Evolutionary conservation across 805 yeast genomes (phyloP).

Genomic region (Starmerella potacharoeniae): DNA sequence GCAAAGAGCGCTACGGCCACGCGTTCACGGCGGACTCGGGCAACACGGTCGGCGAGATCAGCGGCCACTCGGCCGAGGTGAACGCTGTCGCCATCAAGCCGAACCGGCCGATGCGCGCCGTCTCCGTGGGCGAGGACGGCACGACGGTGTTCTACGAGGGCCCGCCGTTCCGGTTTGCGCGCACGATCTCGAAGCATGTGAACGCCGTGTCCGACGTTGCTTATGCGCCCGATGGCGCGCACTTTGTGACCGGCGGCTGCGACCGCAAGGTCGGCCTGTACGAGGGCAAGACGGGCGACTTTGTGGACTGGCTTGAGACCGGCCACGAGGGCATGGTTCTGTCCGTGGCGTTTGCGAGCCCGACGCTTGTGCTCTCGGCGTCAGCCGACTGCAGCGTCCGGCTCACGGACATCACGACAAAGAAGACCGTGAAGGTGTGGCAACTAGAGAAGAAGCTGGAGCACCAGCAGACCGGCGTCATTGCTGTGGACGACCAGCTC

Average conservation of each 20-base stretch:
- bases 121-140: constrained; percentile 82
- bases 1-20: constrained; percentile 83
- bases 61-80: constrained; percentile 78
- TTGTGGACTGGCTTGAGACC: constrained; percentile 37
- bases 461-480: constrained; percentile 72
- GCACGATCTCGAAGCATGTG: constrained; percentile 60
- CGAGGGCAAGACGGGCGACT: constrained; percentile 82
- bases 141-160: constrained; percentile 77
- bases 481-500: constrained; percentile 45
- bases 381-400: constrained; percentile 75
- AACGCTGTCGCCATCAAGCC: constrained; percentile 79
- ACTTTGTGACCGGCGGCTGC: constrained; percentile 69
- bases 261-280: constrained; percentile 68
- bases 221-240: constrained; percentile 71
- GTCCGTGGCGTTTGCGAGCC: constrained; percentile 56
- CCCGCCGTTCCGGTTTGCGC: constrained; percentile 83
- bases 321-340: constrained; percentile 72
- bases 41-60: constrained; percentile 90
- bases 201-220: constrained; percentile 72
- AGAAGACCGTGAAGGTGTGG: constrained; percentile 42
- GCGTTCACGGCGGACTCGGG: constrained; percentile 92
- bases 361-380: constrained; percentile 54
- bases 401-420: constrained; percentile 44
- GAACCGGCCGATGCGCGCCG: constrained; percentile 83
- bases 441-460: constrained; percentile 36